phyloP scores from a whole-genome alignment of 2,329 filamentous ascomycete genomes.

The Penicillium sp. region DNA sequence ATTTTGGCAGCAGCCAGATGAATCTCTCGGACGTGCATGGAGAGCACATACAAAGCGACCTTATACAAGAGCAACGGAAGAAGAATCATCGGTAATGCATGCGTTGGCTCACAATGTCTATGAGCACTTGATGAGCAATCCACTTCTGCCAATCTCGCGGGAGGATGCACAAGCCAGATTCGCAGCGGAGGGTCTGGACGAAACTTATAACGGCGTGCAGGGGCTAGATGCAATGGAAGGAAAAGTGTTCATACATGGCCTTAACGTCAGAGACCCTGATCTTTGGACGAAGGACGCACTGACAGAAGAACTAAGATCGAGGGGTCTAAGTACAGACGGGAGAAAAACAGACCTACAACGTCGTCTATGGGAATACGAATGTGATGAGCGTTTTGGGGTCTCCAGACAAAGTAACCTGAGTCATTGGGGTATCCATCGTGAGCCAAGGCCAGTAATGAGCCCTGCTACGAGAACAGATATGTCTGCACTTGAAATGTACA shows the following conservation, averaged over 20 bases:
- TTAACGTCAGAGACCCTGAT: not conserved
- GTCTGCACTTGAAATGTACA: slow-evolving; percentile 35
- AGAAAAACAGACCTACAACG: slow-evolving; percentile 15
- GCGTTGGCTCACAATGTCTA: slow-evolving; percentile 32
- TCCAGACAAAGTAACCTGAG: slow-evolving; percentile 26
- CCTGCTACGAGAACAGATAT: slow-evolving; percentile 12
- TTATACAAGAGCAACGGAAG: not conserved
- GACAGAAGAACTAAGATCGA: slow-evolving; percentile 12
- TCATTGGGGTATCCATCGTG: slow-evolving; percentile 27
- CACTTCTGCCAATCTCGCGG: slow-evolving; percentile 16
- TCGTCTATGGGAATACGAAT: slow-evolving; percentile 24
- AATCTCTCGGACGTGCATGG: slow-evolving; percentile 15
- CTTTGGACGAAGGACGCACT: slow-evolving; percentile 5
- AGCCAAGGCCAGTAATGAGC: slow-evolving; percentile 12
- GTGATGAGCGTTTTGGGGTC: slow-evolving; percentile 15
- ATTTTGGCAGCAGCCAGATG: slow-evolving; percentile 29
- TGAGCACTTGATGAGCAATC: slow-evolving; percentile 27
- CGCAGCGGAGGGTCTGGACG: slow-evolving; percentile 7
- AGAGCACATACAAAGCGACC: not conserved
- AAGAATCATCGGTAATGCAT: slow-evolving; percentile 10
- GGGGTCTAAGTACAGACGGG: slow-evolving; percentile 11
- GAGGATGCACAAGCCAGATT: slow-evolving; percentile 13
- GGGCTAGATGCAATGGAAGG: not conserved
- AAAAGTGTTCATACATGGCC: slow-evolving; percentile 1
- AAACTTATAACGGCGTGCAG: slow-evolving; percentile 1